phyloP scores from a whole-genome alignment of 1,284 basidiomycete genomes.

The Sporisorium exsertum region DNA sequence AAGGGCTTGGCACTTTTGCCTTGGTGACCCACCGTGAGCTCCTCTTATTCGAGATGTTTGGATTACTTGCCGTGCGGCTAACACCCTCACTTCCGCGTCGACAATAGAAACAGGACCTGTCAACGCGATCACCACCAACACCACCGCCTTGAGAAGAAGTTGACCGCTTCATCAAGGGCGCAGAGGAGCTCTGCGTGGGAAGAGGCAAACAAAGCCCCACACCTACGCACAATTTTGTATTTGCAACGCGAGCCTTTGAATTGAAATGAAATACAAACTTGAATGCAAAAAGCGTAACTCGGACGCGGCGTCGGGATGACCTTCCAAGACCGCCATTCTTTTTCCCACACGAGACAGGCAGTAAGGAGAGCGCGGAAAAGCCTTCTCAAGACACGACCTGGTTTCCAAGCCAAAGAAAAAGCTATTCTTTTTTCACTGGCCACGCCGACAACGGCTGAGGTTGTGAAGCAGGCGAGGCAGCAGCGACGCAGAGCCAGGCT shows the following conservation, averaged over 20 bases:
- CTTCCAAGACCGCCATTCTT: neutral
- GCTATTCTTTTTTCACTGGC: neutral
- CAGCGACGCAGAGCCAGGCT: constrained; percentile 1
- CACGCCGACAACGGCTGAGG: neutral
- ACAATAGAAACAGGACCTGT: neutral
- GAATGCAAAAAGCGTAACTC: neutral
- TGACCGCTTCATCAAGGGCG: neutral
- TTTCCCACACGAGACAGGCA: neutral
- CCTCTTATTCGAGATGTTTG: too few species aligned
- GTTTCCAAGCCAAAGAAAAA: neutral
- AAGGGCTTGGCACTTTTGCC: neutral
- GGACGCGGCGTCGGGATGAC: neutral
- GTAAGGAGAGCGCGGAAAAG: neutral
- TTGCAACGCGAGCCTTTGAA: neutral
- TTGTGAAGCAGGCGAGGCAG: neutral
- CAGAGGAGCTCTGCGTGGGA: neutral
- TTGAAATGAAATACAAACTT: neutral
- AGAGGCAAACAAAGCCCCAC: neutral
- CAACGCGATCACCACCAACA: constrained; percentile 10
- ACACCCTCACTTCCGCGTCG: too few species aligned
- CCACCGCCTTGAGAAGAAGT: neutral
- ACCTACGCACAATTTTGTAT: constrained; percentile 16
- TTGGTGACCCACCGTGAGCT: neutral
- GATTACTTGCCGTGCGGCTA: too few species aligned
- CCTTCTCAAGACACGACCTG: neutral